Base-by-base conservation (phyloP, 2,329 filamentous ascomycete species). In the Aspergillus vadensis region DNA sequence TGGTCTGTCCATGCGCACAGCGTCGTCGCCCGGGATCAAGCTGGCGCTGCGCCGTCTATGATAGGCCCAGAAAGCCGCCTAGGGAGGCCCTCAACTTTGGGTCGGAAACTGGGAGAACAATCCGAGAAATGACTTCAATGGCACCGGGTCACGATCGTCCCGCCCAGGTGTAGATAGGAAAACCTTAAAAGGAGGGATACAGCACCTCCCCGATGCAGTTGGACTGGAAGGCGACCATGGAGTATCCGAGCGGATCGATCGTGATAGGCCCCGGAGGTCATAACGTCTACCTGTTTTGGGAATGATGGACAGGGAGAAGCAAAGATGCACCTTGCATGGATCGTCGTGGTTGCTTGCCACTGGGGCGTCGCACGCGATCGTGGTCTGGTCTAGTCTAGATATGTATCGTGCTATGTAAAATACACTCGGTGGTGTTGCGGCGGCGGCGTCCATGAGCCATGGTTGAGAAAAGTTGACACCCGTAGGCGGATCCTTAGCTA, bases 71-170 rank as follows among this genome's bases (percentile, higher is more conserved):
- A 2, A 15, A 27, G n/a, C 23, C 17, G 23, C 41, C 36, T 55
- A 41, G 38, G 36, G 41, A 44, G 32, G 53, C 53, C 23, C 53
- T 47, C 53, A 55, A 32, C 25, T 47, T 55, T 55, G 53, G 53
- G 53, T 55, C 53, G 53, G 53, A 55, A 55, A 10, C 9, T 47
- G 53, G 53, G 39, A 55, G 5, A 23, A 12, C 15, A 36, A 32
- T 27, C 53, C 53, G 53, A 47, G 38, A 21, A 47, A 47, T 55
- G 53, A 44, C 23, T 12, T n/a, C 53, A 38, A 30, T 53, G 21
- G 38, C 38, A 17, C 17, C 32, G 32, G 17, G 10, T 36, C 25
- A 9, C 36, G 12, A 55, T 55, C 39, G 53, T 32, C 53, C 53
- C 53, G 30, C 53, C n/a, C 21, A 21, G 27, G 23, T 47, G 25